These are phyloP conservation scores for Letharia columbiana DNA, from an alignment of 495 filamentous ascomycete genomes.

Conservation along the genomic window DNA sequence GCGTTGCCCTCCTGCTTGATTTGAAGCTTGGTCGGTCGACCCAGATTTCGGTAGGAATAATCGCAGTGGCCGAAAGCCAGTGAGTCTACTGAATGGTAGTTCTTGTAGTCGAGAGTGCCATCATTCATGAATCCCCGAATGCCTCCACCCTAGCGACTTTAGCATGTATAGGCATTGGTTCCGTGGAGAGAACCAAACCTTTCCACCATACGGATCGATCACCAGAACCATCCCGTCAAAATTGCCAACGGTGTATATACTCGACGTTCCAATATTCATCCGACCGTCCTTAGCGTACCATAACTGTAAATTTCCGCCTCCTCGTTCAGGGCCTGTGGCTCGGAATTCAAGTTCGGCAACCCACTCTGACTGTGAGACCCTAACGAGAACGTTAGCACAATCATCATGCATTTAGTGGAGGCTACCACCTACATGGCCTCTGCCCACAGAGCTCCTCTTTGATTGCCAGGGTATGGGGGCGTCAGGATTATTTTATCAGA, in stretches of 20 bases:
- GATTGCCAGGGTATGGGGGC: conserved; percentile 77
- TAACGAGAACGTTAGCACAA: conserved; percentile 25
- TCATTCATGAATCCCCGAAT: conserved; percentile 92
- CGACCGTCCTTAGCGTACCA: conserved; percentile 79
- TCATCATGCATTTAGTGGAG: neutral
- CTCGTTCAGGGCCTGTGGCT: conserved; percentile 74
- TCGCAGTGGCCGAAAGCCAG: conserved; percentile 91
- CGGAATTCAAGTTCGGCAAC: conserved; percentile 78
- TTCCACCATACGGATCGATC: conserved; percentile 79
- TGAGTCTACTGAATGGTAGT: conserved; percentile 67
- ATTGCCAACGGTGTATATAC: conserved; percentile 69
- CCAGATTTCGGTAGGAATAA: conserved; percentile 85
- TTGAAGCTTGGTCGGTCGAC: conserved; percentile 67
- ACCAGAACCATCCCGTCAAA: conserved; percentile 86
- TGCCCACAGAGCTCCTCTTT: conserved; percentile 74
- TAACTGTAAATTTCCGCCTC: conserved; percentile 81
- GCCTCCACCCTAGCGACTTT: conserved; percentile 52
- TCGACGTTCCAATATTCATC: conserved; percentile 54
- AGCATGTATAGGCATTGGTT: conserved; percentile 9
- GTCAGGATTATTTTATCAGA: conserved; percentile 91
- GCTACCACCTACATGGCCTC: conserved; percentile 46
- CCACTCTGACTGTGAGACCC: conserved; percentile 56
- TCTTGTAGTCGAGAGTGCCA: conserved; percentile 70
- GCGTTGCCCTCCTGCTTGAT: conserved; percentile 54
- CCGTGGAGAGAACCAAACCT: conserved; percentile 30